Evolutionary conservation across 805 yeast species (phyloP).

Genomic region (Teunomyces stri): DNA sequence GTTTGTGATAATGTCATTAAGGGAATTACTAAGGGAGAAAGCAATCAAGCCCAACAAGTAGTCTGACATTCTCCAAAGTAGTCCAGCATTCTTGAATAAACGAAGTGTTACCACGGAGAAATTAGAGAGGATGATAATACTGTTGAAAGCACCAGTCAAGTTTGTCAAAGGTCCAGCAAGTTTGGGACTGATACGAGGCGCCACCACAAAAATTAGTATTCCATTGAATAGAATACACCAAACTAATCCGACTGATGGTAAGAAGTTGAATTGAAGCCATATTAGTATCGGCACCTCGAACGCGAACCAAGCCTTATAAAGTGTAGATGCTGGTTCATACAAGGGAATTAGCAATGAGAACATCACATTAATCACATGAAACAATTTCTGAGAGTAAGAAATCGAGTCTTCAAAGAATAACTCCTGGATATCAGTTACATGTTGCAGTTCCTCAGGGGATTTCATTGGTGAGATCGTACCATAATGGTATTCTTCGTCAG

Average conservation of each 20-base stretch:
- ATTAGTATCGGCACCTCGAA: constrained; percentile 17
- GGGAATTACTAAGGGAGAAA: constrained; percentile 49
- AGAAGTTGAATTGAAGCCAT: constrained; percentile 15
- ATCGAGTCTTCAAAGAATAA: constrained; percentile 4
- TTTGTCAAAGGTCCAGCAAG: constrained; percentile 8
- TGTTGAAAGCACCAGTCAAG: constrained; percentile 20
- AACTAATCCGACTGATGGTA: constrained; percentile 9
- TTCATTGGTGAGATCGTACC: constrained; percentile 6
- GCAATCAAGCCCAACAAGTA: constrained; percentile 48
- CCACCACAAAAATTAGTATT: constrained; percentile 1
- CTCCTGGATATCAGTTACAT: neutral
- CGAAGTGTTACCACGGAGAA: constrained; percentile 25
- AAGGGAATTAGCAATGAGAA: constrained; percentile 16
- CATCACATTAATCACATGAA: constrained; percentile 10
- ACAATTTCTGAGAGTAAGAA: constrained; percentile 5
- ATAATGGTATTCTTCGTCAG: constrained; percentile 14
- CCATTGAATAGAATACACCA: constrained; percentile 7
- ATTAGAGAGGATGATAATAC: constrained; percentile 25
- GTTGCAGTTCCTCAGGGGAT: constrained; percentile 2
- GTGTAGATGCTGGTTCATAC: constrained; percentile 3
- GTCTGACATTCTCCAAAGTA: constrained; percentile 43
- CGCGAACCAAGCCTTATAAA: constrained; percentile 16
- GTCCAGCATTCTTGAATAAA: constrained; percentile 43
- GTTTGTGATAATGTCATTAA: constrained; percentile 53
- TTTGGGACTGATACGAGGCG: constrained; percentile 1